phyloP scores from a whole-genome alignment of 2,329 filamentous ascomycete genomes.

The Aspergillus phoenicis region DNA sequence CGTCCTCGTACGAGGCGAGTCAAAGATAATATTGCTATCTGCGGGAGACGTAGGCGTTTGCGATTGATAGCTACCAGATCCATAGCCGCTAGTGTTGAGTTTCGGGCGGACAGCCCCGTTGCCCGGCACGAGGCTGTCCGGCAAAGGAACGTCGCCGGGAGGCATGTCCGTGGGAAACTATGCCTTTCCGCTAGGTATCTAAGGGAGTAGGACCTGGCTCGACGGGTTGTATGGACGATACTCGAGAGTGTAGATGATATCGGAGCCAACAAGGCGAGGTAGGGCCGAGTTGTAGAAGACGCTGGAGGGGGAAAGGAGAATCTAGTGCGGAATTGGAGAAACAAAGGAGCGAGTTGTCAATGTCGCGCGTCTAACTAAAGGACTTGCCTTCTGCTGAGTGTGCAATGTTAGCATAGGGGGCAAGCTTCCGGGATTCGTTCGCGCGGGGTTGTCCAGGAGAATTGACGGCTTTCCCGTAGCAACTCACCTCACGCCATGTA shows the following conservation, averaged over 20 bases:
- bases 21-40: constrained; percentile 38
- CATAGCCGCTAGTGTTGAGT: constrained; percentile 40
- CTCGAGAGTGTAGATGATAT: constrained; percentile 1
- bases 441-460: constrained; percentile 19
- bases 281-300: constrained; percentile 7
- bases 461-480: constrained; percentile 18
- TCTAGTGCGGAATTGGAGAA: constrained; percentile 1
- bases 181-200: constrained; percentile 16
- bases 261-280: constrained; percentile 14
- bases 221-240: not conserved
- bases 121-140: constrained; percentile 47
- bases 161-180: constrained; percentile 39
- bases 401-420: constrained; percentile 12
- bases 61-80: constrained; percentile 35
- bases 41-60: constrained; percentile 46
- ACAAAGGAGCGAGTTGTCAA: constrained; percentile 1
- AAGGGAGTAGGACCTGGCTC: not conserved
- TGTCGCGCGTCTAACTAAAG: not conserved
- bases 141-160: constrained; percentile 44
- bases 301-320: not conserved
- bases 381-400: not conserved
- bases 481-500: constrained; percentile 32
- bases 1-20: constrained; percentile 38
- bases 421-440: constrained; percentile 8
- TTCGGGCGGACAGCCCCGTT: constrained; percentile 42